Evolutionary conservation across 768 basidiomycete genomes (phyloP).

Genomic region (Gymnopilus dilepis): DNA sequence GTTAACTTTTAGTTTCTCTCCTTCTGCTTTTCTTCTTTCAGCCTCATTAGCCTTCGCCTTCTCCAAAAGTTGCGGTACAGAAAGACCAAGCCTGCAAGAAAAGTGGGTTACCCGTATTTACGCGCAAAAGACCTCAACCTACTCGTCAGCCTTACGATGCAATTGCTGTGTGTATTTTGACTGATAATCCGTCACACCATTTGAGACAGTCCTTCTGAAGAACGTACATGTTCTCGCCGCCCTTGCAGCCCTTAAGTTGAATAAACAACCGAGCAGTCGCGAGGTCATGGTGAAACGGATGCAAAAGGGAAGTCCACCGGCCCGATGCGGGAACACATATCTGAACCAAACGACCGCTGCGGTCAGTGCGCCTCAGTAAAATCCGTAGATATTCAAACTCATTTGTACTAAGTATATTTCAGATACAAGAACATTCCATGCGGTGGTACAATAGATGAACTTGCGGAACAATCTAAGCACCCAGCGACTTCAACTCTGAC

Average conservation of each 20-base stretch:
- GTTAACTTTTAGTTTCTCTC: constrained; percentile 26
- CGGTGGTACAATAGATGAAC: too few relatives aligned
- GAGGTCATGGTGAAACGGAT: constrained; percentile 11
- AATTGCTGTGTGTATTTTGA: constrained; percentile 76
- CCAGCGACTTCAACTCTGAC: constrained; percentile 57
- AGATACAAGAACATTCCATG: too few relatives aligned
- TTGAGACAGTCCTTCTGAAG: constrained; percentile 13
- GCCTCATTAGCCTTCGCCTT: constrained; percentile 28
- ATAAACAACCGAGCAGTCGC: constrained; percentile 13
- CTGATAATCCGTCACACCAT: constrained; percentile 20
- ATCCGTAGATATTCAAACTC: too few relatives aligned
- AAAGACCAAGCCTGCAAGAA: constrained; percentile 48
- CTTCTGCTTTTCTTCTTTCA: constrained; percentile 26
- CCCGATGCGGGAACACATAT: too few relatives aligned
- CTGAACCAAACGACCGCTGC: too few relatives aligned
- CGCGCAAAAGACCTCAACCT: constrained; percentile 24
- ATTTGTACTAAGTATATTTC: too few relatives aligned
- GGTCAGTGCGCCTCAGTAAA: too few relatives aligned
- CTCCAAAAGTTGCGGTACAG: constrained; percentile 31
- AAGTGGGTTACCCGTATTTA: neutral
- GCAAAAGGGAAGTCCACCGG: neutral
- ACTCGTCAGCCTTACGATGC: constrained; percentile 67
- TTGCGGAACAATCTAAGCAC: constrained; percentile 5
- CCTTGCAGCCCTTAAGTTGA: neutral
- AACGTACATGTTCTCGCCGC: neutral